phyloP scores from a whole-genome alignment of 2,329 filamentous ascomycete genomes.

The Aspergillus sp. region DNA sequence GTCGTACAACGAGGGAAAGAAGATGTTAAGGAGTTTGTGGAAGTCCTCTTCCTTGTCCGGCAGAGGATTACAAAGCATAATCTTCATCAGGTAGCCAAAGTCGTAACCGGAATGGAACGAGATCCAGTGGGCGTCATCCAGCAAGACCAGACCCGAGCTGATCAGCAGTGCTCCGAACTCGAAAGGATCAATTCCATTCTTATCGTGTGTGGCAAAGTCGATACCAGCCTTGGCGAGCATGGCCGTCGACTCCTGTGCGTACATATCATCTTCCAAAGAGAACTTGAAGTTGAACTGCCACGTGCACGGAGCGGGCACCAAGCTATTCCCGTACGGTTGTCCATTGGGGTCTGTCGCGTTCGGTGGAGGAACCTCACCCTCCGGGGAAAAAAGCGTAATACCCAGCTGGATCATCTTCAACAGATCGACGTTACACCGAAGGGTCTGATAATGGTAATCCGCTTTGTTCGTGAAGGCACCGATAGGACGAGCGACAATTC shows the following conservation, averaged over 20 bases:
- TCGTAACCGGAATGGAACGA: constrained; percentile 98
- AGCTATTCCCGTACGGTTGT: constrained; percentile 45
- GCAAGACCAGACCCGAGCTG: constrained; percentile 81
- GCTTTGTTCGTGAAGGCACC: constrained; percentile 90
- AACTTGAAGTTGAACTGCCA: constrained; percentile 99
- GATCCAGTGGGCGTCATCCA: constrained; percentile 88
- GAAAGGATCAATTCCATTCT: constrained; percentile 81
- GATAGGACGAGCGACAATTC: constrained; percentile 91
- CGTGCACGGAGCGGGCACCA: constrained; percentile 67
- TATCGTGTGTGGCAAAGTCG: constrained; percentile 75
- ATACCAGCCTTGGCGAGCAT: constrained; percentile 88
- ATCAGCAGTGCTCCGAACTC: constrained; percentile 87
- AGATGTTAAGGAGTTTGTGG: constrained; percentile 78
- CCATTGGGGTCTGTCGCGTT: constrained; percentile 51
- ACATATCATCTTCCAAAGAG: constrained; percentile 93
- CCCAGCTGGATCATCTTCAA: constrained; percentile 97
- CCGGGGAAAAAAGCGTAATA: constrained; percentile 83
- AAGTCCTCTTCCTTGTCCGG: constrained; percentile 89
- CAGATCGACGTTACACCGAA: constrained; percentile 94
- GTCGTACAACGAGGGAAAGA: constrained; percentile 89
- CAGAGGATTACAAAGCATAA: constrained; percentile 73
- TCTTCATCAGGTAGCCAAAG: constrained; percentile 94
- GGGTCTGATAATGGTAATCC: constrained; percentile 96
- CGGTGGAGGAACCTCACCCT: constrained; percentile 77
- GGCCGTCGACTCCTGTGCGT: constrained; percentile 88